Conservation (phyloP, 2,329 filamentous ascomycete species). For the Hypomyces perniciosus region DNA sequence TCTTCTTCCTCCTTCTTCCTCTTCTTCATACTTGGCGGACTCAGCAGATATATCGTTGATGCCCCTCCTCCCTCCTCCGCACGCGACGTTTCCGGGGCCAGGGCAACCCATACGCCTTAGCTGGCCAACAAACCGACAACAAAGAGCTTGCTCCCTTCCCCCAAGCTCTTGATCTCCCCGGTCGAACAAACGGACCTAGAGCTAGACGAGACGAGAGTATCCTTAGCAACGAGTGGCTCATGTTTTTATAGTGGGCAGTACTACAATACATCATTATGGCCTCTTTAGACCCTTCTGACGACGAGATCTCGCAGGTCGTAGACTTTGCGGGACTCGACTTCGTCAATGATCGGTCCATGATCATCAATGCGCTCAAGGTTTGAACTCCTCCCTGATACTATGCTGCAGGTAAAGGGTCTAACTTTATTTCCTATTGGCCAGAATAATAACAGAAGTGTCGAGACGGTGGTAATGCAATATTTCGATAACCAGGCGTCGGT, state of each 20-base stretch:
- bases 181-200: no score
- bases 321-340: slow-evolving; percentile 35
- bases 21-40: not conserved
- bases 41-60: not conserved
- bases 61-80: slow-evolving; percentile 1
- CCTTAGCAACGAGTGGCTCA: not conserved
- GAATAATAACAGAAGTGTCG: slow-evolving; percentile 40
- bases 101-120: not conserved
- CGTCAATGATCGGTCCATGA: slow-evolving; percentile 32
- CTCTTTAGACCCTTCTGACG: slow-evolving; percentile 31
- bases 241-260: not conserved
- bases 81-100: slow-evolving; percentile 6
- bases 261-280: slow-evolving; percentile 21
- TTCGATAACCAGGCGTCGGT: slow-evolving; percentile 41
- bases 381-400: not conserved
- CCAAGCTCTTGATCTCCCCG: no score
- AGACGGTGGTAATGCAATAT: slow-evolving; percentile 46
- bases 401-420: not conserved
- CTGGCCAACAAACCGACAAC: not conserved
- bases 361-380: slow-evolving; percentile 38
- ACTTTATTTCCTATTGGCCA: slow-evolving; percentile 13
- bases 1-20: not conserved
- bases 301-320: slow-evolving; percentile 34
- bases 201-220: no score
- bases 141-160: not conserved